Base-by-base conservation (phyloP, 768 basidiomycete species). In the Myochromella boudieri region DNA sequence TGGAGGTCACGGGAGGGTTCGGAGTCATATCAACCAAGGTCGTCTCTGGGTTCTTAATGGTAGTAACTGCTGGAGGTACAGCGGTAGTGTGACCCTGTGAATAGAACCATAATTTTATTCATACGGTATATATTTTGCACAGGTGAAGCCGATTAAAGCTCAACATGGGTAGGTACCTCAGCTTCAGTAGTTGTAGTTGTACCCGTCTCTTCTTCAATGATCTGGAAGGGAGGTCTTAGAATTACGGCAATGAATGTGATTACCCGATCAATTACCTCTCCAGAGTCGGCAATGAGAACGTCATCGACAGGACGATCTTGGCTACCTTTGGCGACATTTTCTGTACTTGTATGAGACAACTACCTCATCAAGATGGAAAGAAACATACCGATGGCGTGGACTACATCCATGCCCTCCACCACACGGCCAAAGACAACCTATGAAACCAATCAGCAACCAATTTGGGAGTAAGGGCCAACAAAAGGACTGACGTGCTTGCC, bases 341-440 rank as follows among this genome's bases (percentile, higher is more conserved):
- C 91, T 91, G 63, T 5, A 36, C 21, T 54, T 18, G 51, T 20
- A 37, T 4, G 27, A 24, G 11, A 10, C 17, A 24, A 5, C 9
- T 29, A 34, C 8, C 17, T 8, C 14, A 8, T 18, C 20, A 4
- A 4, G 28, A 28, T 6, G 12, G 20, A 28, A 15, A 9, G 10
- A 26, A 25, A 61, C 77, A 34, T 20, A 90, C 90, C 89, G 46
- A 98, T 92, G 8, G 69, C 66, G 48, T 72, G 62, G 28, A 98
- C 76, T 46, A 98, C 70, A 52, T 95, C 87, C 89, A 95, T 89
- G 38, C 95, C 95, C 48, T 97, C 91, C 26, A 97, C 49, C 42
- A 97, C 89, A 56, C 82, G 83, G 42, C 95, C 95, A 54, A 97
- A 97, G 29, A 97, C 95, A 60, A 97, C 89, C 86, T 90, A 57